phyloP scores from a whole-genome alignment of 495 filamentous ascomycete genomes.

The Halenospora varia region DNA sequence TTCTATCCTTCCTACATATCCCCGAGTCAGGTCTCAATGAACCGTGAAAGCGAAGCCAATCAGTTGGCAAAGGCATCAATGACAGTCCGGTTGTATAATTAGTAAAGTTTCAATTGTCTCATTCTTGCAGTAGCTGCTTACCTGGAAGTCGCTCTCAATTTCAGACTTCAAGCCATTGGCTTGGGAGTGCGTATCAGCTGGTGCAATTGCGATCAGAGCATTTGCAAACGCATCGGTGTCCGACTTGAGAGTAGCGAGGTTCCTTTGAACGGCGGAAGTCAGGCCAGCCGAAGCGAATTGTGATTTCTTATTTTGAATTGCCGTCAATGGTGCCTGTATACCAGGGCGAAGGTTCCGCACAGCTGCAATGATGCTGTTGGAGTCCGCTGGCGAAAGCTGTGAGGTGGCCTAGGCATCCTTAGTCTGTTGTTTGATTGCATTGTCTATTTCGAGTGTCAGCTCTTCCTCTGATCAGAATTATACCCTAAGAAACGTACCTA shows the following conservation, averaged over 20 bases:
- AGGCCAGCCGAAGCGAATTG: conserved; percentile 3
- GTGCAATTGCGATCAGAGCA: conserved; percentile 7
- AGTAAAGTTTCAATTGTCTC: neutral
- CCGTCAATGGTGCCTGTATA: conserved; percentile 1
- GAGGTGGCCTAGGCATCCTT: conserved; percentile 3
- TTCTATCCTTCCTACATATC: too few relatives aligned
- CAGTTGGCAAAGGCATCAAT: neutral
- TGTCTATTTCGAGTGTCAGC: neutral
- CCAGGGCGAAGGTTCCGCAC: conserved; percentile 5
- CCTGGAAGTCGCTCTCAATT: conserved; percentile 4
- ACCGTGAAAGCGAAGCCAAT: neutral
- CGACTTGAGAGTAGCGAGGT: neutral
- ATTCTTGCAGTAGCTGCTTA: neutral
- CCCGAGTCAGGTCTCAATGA: too few relatives aligned
- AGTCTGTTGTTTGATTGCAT: conserved; percentile 2
- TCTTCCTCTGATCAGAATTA: too few relatives aligned
- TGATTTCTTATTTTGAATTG: conserved; percentile 5
- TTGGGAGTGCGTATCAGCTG: neutral
- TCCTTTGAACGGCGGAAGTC: neutral
- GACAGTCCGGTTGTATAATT: neutral
- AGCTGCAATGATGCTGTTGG: conserved; percentile 2
- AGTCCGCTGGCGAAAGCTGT: conserved; percentile 2
- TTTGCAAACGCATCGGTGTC: conserved; percentile 5
- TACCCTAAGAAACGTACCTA: too few relatives aligned
- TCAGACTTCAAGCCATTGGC: neutral